Percentiles rank a stretch among this genome's conserved stretches.
These are phyloP conservation scores for Strobilomyces dryophilus DNA, from an alignment of 768 basidiomycete species.

Conservation along the genomic window DNA sequence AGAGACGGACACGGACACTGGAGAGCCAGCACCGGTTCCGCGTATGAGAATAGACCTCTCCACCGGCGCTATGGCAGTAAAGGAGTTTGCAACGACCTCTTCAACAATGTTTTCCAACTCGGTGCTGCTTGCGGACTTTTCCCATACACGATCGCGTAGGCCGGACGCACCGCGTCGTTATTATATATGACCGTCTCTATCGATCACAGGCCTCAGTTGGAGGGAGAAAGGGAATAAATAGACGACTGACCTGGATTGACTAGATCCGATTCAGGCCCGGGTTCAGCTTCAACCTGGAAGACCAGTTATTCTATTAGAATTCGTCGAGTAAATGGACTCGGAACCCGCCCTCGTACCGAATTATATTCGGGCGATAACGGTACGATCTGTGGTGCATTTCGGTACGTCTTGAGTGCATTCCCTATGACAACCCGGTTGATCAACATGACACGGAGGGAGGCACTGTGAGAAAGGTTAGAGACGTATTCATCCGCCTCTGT, in stretches of 20 bases:
- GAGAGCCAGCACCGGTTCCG: background rate
- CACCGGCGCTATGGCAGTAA: background rate
- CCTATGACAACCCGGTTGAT: slow-evolving; percentile 7
- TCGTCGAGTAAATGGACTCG: too few relatives aligned
- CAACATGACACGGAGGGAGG: slow-evolving; percentile 11
- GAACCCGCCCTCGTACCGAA: slow-evolving; percentile 1
- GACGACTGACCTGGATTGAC: slow-evolving; percentile 8
- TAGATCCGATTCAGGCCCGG: slow-evolving; percentile 12
- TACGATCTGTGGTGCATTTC: slow-evolving; percentile 11
- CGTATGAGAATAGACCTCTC: background rate
- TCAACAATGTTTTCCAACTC: background rate
- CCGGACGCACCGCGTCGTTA: slow-evolving; percentile 13
- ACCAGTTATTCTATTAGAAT: background rate
- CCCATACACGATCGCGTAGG: slow-evolving; percentile 11
- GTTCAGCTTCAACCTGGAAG: slow-evolving; percentile 11
- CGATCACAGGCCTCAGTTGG: background rate
- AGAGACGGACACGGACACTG: background rate
- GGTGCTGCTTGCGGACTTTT: background rate
- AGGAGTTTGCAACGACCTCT: slow-evolving; percentile 1
- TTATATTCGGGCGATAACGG: slow-evolving; percentile 5
- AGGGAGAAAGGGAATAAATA: background rate
- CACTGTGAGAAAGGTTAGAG: slow-evolving; percentile 9
- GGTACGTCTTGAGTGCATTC: slow-evolving; percentile 7
- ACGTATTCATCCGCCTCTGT: slow-evolving; percentile 15
- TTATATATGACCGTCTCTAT: slow-evolving; percentile 14